phyloP scores from a whole-genome alignment of 306 rosid genomes.

The Alnus rubra region DNA sequence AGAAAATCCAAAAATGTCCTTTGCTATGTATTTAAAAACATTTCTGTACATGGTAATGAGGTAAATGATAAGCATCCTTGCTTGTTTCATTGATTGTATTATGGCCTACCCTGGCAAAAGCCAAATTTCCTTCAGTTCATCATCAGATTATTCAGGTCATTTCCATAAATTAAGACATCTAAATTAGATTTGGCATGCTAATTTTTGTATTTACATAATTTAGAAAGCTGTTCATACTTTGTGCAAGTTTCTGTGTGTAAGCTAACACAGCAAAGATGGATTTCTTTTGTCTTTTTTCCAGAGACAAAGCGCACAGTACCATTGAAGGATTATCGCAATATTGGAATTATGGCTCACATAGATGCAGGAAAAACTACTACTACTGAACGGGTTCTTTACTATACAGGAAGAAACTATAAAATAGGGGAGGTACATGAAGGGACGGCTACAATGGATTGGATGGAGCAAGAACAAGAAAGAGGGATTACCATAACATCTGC shows the following conservation, averaged over 20 bases:
- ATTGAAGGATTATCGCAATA: constrained; percentile 82
- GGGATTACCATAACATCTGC: constrained; percentile 99
- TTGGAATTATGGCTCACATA: constrained; percentile 98
- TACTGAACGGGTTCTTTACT: constrained; percentile 79
- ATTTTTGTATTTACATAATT: neutral
- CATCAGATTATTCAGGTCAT: neutral
- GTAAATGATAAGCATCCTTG: neutral
- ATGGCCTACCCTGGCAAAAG: neutral
- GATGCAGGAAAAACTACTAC: constrained; percentile 98
- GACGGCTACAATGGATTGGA: constrained; percentile 98
- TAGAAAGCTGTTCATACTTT: constrained; percentile 12
- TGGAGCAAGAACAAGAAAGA: constrained; percentile 98
- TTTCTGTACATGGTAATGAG: neutral
- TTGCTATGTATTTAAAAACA: neutral
- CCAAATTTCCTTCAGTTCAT: neutral
- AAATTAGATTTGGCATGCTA: neutral
- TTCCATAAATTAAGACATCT: neutral
- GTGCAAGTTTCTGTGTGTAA: constrained; percentile 11
- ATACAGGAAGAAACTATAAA: constrained; percentile 93
- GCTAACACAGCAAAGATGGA: constrained; percentile 15
- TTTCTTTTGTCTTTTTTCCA: constrained; percentile 29
- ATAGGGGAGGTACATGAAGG: constrained; percentile 99
- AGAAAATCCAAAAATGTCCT: neutral
- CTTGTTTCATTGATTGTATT: constrained; percentile 1
- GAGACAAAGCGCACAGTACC: constrained; percentile 66